Evolutionary conservation across 805 yeast species (phyloP), one percentile per base, ranked within the genome.

Genomic region (Cyberlindnera mrakii): DNA sequence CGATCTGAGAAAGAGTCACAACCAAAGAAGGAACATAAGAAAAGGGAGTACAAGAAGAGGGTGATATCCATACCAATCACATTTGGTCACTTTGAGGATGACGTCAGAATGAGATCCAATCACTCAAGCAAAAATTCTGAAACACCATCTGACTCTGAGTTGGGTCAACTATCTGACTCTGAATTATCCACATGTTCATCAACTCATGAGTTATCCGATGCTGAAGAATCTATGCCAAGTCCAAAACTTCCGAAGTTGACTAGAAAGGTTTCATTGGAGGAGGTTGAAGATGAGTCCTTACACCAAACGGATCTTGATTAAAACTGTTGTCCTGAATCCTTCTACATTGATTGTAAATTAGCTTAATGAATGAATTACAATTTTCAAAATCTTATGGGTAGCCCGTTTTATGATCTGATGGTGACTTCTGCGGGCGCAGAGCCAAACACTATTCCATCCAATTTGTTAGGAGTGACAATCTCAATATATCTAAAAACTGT

Each of bases 201-300:
- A 6, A 10, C 18, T 3, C 15, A 14, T 29, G 30, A 19, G n/a
- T 34, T 23, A 10, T 23, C 27, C 27, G 27, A 37, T 8, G 27
- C 18, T 37, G 40, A 37, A 30, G 32, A 18, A 14, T 27, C 31
- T 16, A 27, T n/a, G 13, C 32, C 39, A 32, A 18, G 30, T 34
- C 8, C 30, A 18, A 43, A 42, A 30, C 33, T 51, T n/a, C 54
- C 57, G 35, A 53, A 53, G 33, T 34, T 53, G 30, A 49, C 40
- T 1, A 53, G 47, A 47, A 53, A 35, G 23, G 57, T 51, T 10
- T 46, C 55, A 4, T 16, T 53, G 6, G 57, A 53, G 34, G 57
- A 53, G 39, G 55, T 53, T 30, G 54, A 51, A 25, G 57, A 53
- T 46, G 55, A 53, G 37, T 44, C 50, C 29, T 36, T 52, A 5